Base-by-base conservation (phyloP, 2,329 filamentous ascomycete genomes). In the Fusarium virguliforme region DNA sequence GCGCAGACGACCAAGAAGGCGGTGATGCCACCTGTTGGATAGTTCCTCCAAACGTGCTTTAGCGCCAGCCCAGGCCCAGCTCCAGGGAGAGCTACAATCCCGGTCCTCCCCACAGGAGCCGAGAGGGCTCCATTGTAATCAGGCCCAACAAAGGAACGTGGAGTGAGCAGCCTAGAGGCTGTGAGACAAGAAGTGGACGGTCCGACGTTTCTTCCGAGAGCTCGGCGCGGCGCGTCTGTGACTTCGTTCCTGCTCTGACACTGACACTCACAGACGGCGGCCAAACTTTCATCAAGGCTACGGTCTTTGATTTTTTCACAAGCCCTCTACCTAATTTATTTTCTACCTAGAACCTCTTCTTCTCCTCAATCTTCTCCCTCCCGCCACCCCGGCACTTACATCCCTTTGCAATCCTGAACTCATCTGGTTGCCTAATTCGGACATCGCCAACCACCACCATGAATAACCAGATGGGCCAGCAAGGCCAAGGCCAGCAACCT, bases 381-480 rank as follows among this genome's bases (percentile, higher is more conserved):
- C 51, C 22, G 10, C 13, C 51, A 13, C 9, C 51, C 24, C 56
- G 43, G 60, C 43, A 12, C 37, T 48, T 22, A 28, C 30, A 22
- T 35, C 18, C 30, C 8, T 26, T 30, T 18, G 43, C 43, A 50
- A 12, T 26, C 10, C 15, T 18, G 26, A 50, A 30, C 26, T 26
- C 43, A 26, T 50, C 26, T 24, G 30, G 30, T 50, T 50, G 43
- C 43, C 43, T 50, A 30, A 12, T 50, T 50, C 26, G 26, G 43
- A 30, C 43, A 50, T 48, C 43, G n/a, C 43, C 43, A 50, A 50
- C 43, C 43, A 50, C 43, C 32, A 30, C 34, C 59, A 76, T 76
- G 75, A 76, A 76, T 38, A 43, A 57, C n/a, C 75, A 76, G 54
- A 74, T 73, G 64, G 72, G 66, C 59, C 74, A 76, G 61, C 74